Evolutionary conservation across 2,329 filamentous ascomycete species (phyloP), one percentile per base, ranked within the genome.

Genomic region (Epichloe amarillans): DNA sequence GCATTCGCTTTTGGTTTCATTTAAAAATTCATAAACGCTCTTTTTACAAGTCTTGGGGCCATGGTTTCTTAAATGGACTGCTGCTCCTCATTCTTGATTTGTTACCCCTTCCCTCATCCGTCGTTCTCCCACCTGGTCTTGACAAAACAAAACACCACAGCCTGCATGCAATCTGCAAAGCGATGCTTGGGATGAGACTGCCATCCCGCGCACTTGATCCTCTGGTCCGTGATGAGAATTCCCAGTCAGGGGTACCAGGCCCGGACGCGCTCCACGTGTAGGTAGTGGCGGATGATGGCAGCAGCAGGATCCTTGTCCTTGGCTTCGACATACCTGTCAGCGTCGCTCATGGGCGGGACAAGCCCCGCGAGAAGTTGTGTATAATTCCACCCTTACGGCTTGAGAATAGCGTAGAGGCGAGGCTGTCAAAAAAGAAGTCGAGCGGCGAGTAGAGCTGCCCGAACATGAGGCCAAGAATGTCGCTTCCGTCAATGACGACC

Each of bases 191-290:
- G 64, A 1, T 64, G 60, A 7, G 66, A 56, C 2, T 33, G 49
- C 54, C 69, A 63, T 1, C 63, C 66, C 0, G 59, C 56, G 57
- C 70, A 73, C 5, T 56, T 54, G 15, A 51, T 36, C 23, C 38
- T 40, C 36, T 70, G 53, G 0, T 46, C 43, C 10, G 61, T 50
- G 62, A 63, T 64, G 40, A 49, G 44, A 0, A 56, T 47, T 7
- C 57, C 63, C 12, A 64, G 55, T 2, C 60, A 59, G 0, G 57
- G 55, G 0, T 62, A 61, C 42, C 61, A 57, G 7, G 33, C 43
- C 19, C 52, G 52, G 14, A 62, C 52, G 35, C 50, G 38, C 3
- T 47, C 49, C 36, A 33, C 15, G 41, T 40, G 19, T 30, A 46
- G 19, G 19, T 30, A 46, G 19, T 14, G 11, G 41, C n/a, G 19